Base-by-base conservation (phyloP, 1,284 basidiomycete genomes). In the Cystobasidiaceae sp. region DNA sequence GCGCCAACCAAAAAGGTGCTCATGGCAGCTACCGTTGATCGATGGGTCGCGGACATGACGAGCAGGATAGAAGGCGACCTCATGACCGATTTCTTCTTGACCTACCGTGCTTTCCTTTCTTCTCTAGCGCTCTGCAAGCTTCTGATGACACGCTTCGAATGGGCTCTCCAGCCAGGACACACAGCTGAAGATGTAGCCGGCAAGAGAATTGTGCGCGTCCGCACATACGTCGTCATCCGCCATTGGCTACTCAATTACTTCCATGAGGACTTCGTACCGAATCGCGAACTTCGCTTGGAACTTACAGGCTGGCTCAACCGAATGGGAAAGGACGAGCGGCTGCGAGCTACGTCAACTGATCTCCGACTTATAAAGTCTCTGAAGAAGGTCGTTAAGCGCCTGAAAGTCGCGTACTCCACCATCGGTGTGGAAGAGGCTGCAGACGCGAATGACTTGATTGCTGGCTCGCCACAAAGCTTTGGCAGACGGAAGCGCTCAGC, bases 191-290 rank as follows among this genome's bases (percentile, higher is more conserved):
- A 71, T 33, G 71, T 88, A 67, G 81, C 81, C 62, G 82, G 84
- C 37, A 81, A 85, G 63, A 81, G 86, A 58, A 85, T 91, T 59
- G 89, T 90, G 27, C 83, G 89, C 41, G 87, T 91, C 11, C 80
- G 90, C 72, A 91, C 89, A 17, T 92, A 90, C 75, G 88, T 89
- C 28, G 88, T 89, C 8, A 84, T 92, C 57, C 82, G 88, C 50
- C 89, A 89, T 73, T 92, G 90, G 90, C 75, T 92, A 34, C 78
- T 89, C 71, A 90, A 88, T 9, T 91, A 92, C 75, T 93, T 92
- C 76, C 82, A 82, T 58, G 85, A 89, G 69, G 90, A 93, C 75
- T 93, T 92, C 74, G 77, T 90, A 66, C 84, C 86, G n/a, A 86
- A 89, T 75, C 82, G 83, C 58, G 86, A 87, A 69, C 76, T 93